Percentiles rank a stretch among this genome's conserved stretches.
Conservation (phyloP, 805 yeast species). For the Candida insectorum region DNA sequence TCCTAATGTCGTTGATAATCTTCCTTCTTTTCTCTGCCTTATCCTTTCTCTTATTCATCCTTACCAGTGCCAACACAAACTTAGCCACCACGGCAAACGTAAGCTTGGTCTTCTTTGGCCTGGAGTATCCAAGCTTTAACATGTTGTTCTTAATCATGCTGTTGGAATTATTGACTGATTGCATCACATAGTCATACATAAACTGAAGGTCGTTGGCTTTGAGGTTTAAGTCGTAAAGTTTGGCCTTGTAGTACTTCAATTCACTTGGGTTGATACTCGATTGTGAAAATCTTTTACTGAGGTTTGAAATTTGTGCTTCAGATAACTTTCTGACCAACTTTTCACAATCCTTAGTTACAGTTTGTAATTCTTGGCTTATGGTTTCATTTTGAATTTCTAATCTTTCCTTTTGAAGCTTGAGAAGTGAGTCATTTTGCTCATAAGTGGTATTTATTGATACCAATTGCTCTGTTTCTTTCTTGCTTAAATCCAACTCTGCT, state of each 20-base stretch:
- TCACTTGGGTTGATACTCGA: constrained; percentile 31
- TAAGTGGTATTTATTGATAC: constrained; percentile 21
- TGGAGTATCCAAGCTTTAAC: constrained; percentile 27
- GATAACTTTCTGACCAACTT: constrained; percentile 28
- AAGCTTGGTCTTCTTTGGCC: constrained; percentile 14
- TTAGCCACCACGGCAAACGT: constrained; percentile 33
- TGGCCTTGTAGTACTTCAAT: constrained; percentile 44
- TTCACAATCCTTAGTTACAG: constrained; percentile 25
- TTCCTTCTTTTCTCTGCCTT: constrained; percentile 24
- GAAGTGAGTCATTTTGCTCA: constrained; percentile 26
- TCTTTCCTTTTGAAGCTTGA: constrained; percentile 25
- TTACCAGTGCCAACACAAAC: constrained; percentile 35
- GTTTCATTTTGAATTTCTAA: constrained; percentile 26
- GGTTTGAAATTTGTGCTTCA: constrained; percentile 28
- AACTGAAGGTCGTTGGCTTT: constrained; percentile 30
- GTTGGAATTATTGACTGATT: constrained; percentile 26
- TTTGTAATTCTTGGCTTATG: constrained; percentile 28
- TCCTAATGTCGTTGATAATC: no score
- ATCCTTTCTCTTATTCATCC: constrained; percentile 27
- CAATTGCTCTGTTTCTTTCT: constrained; percentile 23
- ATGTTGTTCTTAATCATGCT: constrained; percentile 20
- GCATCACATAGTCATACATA: constrained; percentile 30
- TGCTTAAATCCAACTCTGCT: constrained; percentile 17
- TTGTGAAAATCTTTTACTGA: constrained; percentile 19
- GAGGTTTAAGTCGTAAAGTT: constrained; percentile 41